A percentile compares a stretch with the other conserved stretches of the same genome.
phyloP scores from a whole-genome alignment of 1,284 basidiomycete species.

The Hymenochaete sp. region DNA sequence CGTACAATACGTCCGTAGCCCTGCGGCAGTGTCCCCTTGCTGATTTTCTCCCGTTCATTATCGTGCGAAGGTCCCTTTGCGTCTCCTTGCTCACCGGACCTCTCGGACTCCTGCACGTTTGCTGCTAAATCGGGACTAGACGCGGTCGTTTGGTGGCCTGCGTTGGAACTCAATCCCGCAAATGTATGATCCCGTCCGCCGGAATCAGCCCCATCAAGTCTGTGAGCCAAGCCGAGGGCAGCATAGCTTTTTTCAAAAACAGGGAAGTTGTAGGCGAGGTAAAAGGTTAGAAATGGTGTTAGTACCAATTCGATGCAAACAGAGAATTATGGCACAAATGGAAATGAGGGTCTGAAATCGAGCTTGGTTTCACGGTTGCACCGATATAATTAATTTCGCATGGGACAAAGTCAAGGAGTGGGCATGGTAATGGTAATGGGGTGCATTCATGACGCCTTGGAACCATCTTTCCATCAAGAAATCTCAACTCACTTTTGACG shows the following conservation, averaged over 20 bases:
- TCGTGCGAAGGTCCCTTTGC: neutral
- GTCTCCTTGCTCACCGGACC: constrained; percentile 10
- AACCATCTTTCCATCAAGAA: no score
- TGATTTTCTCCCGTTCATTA: neutral
- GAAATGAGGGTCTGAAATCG: no score
- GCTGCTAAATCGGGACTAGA: constrained; percentile 9
- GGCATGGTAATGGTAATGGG: no score
- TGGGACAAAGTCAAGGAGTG: no score
- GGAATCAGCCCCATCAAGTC: constrained; percentile 54
- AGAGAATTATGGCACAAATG: no score
- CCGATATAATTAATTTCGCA: no score
- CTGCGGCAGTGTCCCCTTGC: constrained; percentile 36
- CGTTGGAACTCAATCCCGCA: neutral
- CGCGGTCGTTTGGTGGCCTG: constrained; percentile 11
- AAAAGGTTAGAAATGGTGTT: constrained; percentile 1
- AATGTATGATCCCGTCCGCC: constrained; percentile 44
- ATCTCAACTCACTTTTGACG: constrained; percentile 91
- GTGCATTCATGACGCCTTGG: no score
- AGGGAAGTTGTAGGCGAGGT: neutral
- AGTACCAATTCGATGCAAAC: no score
- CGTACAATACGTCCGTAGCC: constrained; percentile 82
- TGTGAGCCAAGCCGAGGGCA: constrained; percentile 63
- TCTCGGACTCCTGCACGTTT: no score
- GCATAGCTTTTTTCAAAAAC: constrained; percentile 71
- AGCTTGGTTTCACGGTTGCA: no score